phyloP scores from a whole-genome alignment of 2,329 filamentous ascomycete species.

The Calonectria pteridis region DNA sequence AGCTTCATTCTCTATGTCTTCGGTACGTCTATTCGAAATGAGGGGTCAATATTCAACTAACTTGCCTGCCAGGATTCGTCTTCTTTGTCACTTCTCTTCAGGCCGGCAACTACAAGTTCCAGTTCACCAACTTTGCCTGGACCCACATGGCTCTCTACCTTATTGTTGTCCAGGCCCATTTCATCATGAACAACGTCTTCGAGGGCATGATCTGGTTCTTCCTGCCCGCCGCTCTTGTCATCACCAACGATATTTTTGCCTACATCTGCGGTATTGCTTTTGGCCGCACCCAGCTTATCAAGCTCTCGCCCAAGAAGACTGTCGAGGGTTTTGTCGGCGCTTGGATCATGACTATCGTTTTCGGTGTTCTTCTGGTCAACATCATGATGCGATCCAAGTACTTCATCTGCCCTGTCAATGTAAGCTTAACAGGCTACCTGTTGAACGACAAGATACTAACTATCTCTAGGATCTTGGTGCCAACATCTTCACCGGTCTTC shows the following conservation, averaged over 20 bases:
- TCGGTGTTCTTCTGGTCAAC: constrained; percentile 85
- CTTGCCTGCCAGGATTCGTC: constrained; percentile 79
- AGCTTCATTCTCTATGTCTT: constrained; percentile 98
- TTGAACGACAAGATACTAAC: background rate
- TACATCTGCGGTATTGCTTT: constrained; percentile 98
- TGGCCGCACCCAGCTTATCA: constrained; percentile 95
- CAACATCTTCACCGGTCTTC: constrained; percentile 89
- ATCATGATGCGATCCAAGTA: constrained; percentile 92
- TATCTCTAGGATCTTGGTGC: constrained; percentile 81
- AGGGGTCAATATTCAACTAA: constrained; percentile 26
- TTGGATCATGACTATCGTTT: constrained; percentile 94
- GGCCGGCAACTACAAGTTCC: constrained; percentile 96
- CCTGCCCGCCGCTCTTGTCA: constrained; percentile 92
- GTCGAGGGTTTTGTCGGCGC: constrained; percentile 97
- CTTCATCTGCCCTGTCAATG: constrained; percentile 97
- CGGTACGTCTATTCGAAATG: constrained; percentile 68
- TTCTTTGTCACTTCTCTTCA: constrained; percentile 97
- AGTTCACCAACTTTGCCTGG: constrained; percentile 99
- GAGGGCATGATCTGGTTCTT: constrained; percentile 99
- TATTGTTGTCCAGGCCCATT: constrained; percentile 97
- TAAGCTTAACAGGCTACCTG: constrained; percentile 46
- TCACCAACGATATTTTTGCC: constrained; percentile 98
- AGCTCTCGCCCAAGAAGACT: constrained; percentile 98
- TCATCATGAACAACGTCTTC: constrained; percentile 99
- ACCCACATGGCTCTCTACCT: constrained; percentile 99